Percentiles rank a stretch among this genome's conserved stretches.
phyloP scores from a whole-genome alignment of 1,139 yeast genomes.

The Sugiyamaella novakii region DNA sequence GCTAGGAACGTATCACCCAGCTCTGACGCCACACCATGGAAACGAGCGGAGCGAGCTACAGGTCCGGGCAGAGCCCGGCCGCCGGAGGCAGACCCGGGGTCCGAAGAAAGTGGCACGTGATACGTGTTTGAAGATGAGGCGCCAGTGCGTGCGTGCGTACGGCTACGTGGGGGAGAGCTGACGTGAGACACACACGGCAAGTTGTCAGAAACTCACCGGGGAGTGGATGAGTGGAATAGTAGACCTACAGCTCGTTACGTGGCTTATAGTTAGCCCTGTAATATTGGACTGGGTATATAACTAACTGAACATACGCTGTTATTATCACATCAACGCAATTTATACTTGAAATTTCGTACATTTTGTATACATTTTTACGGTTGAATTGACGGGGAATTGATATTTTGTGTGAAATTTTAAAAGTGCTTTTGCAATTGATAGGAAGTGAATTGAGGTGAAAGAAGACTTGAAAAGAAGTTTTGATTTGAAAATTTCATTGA shows the following conservation, averaged over 20 bases:
- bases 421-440: too few species aligned
- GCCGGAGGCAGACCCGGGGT: background rate
- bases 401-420: too few species aligned
- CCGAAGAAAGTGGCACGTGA: background rate
- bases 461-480: too few species aligned
- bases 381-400: too few species aligned
- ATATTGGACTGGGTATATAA: conserved; percentile 4
- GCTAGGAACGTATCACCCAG: too few species aligned
- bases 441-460: too few species aligned
- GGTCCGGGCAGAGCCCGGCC: background rate
- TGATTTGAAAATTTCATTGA: too few species aligned
- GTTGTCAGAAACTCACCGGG: conserved; percentile 3
- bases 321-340: background rate
- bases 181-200: background rate
- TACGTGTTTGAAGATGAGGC: too few species aligned
- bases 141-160: background rate
- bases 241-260: conserved; percentile 10
- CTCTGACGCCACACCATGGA: too few species aligned
- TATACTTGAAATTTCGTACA: too few species aligned
- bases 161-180: background rate
- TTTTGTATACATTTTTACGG: too few species aligned
- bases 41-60: background rate
- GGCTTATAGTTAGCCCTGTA: conserved; percentile 15
- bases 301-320: background rate
- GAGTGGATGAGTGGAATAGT: background rate